Conservation (phyloP, 2,329 filamentous ascomycete genomes). For the Fusarium xylarioides region DNA sequence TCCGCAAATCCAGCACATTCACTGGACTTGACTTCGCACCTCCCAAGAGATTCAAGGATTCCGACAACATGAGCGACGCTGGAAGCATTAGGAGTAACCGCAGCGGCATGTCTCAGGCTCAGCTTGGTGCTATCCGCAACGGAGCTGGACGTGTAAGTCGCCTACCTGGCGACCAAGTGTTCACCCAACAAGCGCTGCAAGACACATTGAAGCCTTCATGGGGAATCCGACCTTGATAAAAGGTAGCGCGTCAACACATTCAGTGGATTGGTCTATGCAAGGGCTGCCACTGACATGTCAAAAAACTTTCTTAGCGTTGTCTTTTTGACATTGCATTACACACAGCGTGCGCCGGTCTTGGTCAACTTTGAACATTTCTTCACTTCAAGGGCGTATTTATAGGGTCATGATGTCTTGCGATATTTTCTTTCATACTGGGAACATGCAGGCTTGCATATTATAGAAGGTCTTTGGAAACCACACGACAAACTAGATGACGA, state of each 20-base stretch:
- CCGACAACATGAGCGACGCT: constrained; percentile 69
- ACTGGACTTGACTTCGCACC: constrained; percentile 84
- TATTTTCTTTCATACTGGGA: constrained; percentile 40
- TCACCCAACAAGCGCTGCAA: constrained; percentile 74
- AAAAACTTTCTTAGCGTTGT: constrained; percentile 27
- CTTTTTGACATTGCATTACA: constrained; percentile 42
- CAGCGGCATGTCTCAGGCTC: constrained; percentile 76
- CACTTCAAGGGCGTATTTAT: constrained; percentile 42
- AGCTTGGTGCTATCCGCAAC: constrained; percentile 76
- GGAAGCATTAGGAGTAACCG: constrained; percentile 73
- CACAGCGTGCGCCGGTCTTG: constrained; percentile 42
- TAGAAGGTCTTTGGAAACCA: constrained; percentile 47
- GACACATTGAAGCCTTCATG: constrained; percentile 68
- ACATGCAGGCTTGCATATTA: constrained; percentile 49
- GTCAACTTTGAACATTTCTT: constrained; percentile 39
- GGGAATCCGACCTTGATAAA: constrained; percentile 59
- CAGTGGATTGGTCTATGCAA: constrained; percentile 4
- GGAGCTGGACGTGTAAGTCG: constrained; percentile 89
- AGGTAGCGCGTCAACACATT: constrained; percentile 13
- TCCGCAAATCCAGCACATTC: constrained; percentile 82
- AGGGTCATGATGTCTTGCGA: constrained; percentile 46
- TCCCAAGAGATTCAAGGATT: constrained; percentile 75
- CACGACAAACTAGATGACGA: constrained; percentile 44
- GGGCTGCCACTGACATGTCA: constrained; percentile 3
- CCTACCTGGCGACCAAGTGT: constrained; percentile 82